Evolutionary conservation across 2,329 filamentous ascomycete genomes (phyloP).

Genomic region (Botrytis byssoidea): DNA sequence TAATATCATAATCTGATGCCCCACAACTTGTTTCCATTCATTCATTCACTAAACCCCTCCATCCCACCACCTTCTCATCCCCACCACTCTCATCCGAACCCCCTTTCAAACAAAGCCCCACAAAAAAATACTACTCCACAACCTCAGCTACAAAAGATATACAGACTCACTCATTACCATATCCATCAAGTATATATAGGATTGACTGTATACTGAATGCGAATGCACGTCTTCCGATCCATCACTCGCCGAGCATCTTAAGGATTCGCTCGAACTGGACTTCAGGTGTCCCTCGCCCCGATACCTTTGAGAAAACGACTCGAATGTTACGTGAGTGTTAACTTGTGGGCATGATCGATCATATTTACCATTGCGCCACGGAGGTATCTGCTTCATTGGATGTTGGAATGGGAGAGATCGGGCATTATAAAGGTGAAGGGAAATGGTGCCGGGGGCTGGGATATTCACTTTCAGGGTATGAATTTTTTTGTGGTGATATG

Average conservation of each 20-base stretch:
- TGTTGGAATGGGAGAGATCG: neutral
- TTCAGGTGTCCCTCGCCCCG: neutral
- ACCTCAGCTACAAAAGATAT: neutral
- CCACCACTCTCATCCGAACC: neutral
- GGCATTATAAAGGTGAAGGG: neutral
- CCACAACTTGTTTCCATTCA: neutral
- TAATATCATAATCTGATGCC: neutral
- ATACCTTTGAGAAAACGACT: neutral
- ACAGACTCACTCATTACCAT: neutral
- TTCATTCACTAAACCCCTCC: neutral
- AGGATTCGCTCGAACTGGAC: neutral
- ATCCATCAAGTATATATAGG: neutral
- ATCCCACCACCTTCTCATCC: neutral
- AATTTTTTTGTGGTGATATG: neutral
- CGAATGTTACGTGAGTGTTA: neutral
- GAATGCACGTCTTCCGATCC: neutral
- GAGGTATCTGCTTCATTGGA: neutral
- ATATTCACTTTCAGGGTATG: neutral
- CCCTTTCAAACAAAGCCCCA: neutral
- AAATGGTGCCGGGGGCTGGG: neutral
- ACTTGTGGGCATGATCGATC: neutral
- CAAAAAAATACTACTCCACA: neutral
- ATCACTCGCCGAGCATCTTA: neutral
- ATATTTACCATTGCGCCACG: neutral
- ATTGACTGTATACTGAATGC: neutral